phyloP scores from a whole-genome alignment of 2,329 filamentous ascomycete species.

The Aphanoascus verrucosus region DNA sequence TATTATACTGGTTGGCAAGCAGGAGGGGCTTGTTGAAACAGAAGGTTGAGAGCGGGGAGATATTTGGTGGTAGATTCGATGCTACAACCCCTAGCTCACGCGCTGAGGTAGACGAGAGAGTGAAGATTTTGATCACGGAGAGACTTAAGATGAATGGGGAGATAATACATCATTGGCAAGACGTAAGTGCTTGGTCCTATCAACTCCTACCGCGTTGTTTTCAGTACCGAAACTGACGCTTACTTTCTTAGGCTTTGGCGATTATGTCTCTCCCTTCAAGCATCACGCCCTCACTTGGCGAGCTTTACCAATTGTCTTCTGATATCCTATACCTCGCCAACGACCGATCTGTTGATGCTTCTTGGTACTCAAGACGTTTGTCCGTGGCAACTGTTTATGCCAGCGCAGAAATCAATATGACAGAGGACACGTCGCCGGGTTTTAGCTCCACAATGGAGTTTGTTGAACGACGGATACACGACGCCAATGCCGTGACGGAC shows the following conservation, averaged over 20 bases:
- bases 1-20: slow-evolving; percentile 42
- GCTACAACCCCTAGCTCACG: not conserved
- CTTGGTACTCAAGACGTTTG: slow-evolving; percentile 72
- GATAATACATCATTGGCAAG: slow-evolving; percentile 71
- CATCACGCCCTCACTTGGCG: slow-evolving; percentile 62
- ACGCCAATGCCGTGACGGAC: slow-evolving; percentile 53
- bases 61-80: slow-evolving; percentile 11
- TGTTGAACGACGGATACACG: slow-evolving; percentile 61
- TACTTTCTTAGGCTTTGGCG: slow-evolving; percentile 57
- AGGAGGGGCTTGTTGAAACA: slow-evolving; percentile 29
- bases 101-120: slow-evolving; percentile 46
- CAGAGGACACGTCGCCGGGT: slow-evolving; percentile 64
- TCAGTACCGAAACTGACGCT: not conserved
- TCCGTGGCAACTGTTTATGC: slow-evolving; percentile 59
- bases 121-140: slow-evolving; percentile 63
- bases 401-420: slow-evolving; percentile 84
- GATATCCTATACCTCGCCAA: slow-evolving; percentile 85
- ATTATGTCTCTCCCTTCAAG: slow-evolving; percentile 79
- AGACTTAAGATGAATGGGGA: slow-evolving; percentile 63
- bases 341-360: slow-evolving; percentile 68
- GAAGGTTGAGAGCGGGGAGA: slow-evolving; percentile 19
- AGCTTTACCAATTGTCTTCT: slow-evolving; percentile 73
- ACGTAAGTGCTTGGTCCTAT: slow-evolving; percentile 46
- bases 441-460: slow-evolving; percentile 72
- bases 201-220: not conserved